Base-by-base conservation (phyloP, 306 rosid genomes). In the Inga laurina region DNA sequence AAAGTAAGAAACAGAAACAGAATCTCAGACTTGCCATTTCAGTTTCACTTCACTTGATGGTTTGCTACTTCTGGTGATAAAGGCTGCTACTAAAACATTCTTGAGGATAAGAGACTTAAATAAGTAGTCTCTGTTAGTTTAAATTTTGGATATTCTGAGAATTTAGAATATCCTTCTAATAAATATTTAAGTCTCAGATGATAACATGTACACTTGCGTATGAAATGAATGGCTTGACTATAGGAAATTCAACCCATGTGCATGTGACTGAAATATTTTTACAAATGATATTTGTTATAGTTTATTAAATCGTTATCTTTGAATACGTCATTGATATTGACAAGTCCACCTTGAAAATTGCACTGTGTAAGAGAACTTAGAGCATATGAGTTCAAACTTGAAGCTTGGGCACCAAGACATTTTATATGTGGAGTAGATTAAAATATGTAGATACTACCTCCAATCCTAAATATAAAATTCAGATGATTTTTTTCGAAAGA, bases 21-120 rank as follows among this genome's bases (percentile, higher is more conserved):
- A 76, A 67, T 32, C 76, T 79, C 15, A 35, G 61, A 48, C 66
- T 46, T 80, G 24, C 39, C 89, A 86, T 82, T 19, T 59, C 3
- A 32, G 27, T 16, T 72, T 72, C 75, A 4, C 49, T 27, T 78
- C 66, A 39, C 41, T 52, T 46, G 22, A 18, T 68, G 15, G 30
- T 75, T 75, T 56, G 68, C 56, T 46, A 46, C 24, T 75, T 51
- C 44, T 52, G 10, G 34, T 27, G n/a, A 67, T 76, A 68, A 9
- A 57, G 57, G 43, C 43, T 39, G 2, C 56, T 21, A 30, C 39
- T 52, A 4, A 52, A 15, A 62, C 27, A 34, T 35, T 18, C 73
- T 18, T 37, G 27, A 37, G 48, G 70, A 30, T 64, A 12, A 64
- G 41, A 64, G 7, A 30, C 41, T 14, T 34, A 35, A 32, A 67